Percentiles rank a stretch among this genome's conserved stretches.
phyloP scores from a whole-genome alignment of 2,329 filamentous ascomycete species.

The Aschersonia sp. region DNA sequence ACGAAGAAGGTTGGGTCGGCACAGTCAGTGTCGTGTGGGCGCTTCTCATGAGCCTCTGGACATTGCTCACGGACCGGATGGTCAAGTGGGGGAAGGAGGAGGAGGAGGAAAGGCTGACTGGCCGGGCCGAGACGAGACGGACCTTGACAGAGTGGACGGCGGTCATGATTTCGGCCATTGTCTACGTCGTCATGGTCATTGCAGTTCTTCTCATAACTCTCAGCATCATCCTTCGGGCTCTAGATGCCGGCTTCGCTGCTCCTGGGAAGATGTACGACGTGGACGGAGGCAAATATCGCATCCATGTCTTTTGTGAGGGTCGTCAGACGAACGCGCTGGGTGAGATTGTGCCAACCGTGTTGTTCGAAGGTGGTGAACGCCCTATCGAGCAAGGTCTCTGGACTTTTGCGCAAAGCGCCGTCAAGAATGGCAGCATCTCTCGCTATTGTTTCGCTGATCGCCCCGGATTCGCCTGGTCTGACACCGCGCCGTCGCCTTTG shows the following conservation, averaged over 20 bases:
- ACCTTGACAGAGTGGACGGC: constrained; percentile 73
- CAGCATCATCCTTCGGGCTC: constrained; percentile 63
- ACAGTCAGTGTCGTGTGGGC: constrained; percentile 73
- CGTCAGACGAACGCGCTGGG: constrained; percentile 44
- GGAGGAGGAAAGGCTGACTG: constrained; percentile 85
- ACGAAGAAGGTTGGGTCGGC: constrained; percentile 87
- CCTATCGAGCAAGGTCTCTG: constrained; percentile 69
- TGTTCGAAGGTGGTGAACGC: constrained; percentile 72
- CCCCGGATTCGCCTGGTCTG: constrained; percentile 73
- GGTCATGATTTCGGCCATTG: constrained; percentile 60
- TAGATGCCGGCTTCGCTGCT: constrained; percentile 60
- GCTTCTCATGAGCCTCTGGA: constrained; percentile 64
- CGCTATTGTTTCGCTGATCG: constrained; percentile 95
- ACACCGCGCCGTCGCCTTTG: constrained; percentile 86
- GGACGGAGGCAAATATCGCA: constrained; percentile 68
- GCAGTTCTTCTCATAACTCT: constrained; percentile 63
- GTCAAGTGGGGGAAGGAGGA: constrained; percentile 87
- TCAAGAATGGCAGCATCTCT: constrained; percentile 66
- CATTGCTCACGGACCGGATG: constrained; percentile 61
- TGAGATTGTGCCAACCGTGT: constrained; percentile 53
- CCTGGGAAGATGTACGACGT: constrained; percentile 69
- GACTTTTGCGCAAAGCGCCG: constrained; percentile 60
- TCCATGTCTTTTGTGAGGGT: constrained; percentile 75
- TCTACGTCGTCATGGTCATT: constrained; percentile 53
- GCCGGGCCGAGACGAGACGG: constrained; percentile 71